Conservation (phyloP, 2,329 filamentous ascomycete species). For the Aphanoascus verrucosus region DNA sequence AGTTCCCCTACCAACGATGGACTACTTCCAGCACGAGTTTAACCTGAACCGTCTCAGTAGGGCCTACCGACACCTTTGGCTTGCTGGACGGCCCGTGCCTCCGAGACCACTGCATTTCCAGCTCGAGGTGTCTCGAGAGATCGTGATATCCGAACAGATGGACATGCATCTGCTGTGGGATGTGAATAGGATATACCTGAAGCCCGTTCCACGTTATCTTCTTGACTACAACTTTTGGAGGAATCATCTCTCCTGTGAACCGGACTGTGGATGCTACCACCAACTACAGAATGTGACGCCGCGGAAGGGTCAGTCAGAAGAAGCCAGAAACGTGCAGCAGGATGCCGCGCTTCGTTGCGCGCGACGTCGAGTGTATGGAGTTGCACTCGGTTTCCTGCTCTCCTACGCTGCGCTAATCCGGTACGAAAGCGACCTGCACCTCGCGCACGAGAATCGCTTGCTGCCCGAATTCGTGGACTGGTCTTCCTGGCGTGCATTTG, state of each 20-base stretch:
- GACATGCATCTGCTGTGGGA: conserved; percentile 23
- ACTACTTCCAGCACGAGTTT: no score
- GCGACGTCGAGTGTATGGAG: conserved; percentile 16
- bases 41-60: conserved; percentile 16
- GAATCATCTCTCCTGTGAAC: no score
- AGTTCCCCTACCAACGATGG: no score
- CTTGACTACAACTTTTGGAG: no score
- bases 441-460: conserved; percentile 27
- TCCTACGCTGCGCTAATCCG: conserved; percentile 27
- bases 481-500: conserved; percentile 22
- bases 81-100: conserved; percentile 19
- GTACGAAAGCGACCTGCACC: conserved; percentile 28
- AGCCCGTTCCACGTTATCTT: conserved; percentile 16
- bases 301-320: no score
- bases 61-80: conserved; percentile 22
- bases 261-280: no score
- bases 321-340: no score
- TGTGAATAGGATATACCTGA: conserved; percentile 16
- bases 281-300: no score
- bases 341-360: conserved; percentile 2
- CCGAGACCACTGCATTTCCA: conserved; percentile 22
- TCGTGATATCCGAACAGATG: conserved; percentile 19
- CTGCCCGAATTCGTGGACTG: conserved; percentile 24
- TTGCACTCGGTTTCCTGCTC: conserved; percentile 29
- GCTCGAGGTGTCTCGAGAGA: conserved; percentile 13